phyloP scores from a whole-genome alignment of 805 yeast genomes.

The Wickerhamiella slavikovae region DNA sequence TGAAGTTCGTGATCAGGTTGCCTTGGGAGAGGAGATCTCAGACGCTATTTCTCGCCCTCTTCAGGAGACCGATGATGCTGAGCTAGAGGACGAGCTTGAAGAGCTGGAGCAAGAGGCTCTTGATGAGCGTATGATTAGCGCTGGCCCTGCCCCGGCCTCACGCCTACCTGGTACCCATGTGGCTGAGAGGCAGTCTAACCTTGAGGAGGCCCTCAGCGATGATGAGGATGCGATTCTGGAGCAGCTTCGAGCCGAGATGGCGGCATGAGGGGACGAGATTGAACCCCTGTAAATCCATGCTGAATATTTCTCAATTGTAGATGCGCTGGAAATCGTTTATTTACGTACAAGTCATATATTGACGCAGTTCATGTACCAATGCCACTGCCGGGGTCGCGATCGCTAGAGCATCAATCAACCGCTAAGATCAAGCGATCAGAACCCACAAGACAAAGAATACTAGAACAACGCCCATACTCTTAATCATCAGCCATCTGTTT shows the following conservation, averaged over 20 bases:
- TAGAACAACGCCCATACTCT: conserved; percentile 72
- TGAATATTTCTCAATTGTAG: too few species aligned
- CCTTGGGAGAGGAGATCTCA: conserved; percentile 81
- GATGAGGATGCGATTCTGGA: conserved; percentile 25
- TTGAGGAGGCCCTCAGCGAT: conserved; percentile 17
- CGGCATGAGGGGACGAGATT: conserved; percentile 13
- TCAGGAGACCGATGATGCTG: conserved; percentile 71
- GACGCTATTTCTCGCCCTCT: conserved; percentile 92
- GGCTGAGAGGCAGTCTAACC: conserved; percentile 7
- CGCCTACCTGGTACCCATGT: conserved; percentile 16
- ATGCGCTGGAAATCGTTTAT: too few species aligned
- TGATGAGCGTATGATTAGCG: conserved; percentile 33
- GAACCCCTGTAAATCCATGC: too few species aligned
- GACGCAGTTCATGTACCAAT: too few species aligned
- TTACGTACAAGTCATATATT: too few species aligned
- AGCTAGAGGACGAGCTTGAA: conserved; percentile 84
- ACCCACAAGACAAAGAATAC: conserved; percentile 22
- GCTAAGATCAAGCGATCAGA: conserved; percentile 8
- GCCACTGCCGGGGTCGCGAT: too few species aligned
- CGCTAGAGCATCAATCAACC: not conserved
- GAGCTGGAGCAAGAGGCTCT: conserved; percentile 66
- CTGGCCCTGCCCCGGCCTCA: conserved; percentile 21
- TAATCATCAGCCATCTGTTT: conserved; percentile 80
- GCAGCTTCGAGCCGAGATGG: conserved; percentile 26
- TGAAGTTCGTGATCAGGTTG: conserved; percentile 91